Conservation (phyloP, 179 eudicot species). For the Beta macrorhiza region DNA sequence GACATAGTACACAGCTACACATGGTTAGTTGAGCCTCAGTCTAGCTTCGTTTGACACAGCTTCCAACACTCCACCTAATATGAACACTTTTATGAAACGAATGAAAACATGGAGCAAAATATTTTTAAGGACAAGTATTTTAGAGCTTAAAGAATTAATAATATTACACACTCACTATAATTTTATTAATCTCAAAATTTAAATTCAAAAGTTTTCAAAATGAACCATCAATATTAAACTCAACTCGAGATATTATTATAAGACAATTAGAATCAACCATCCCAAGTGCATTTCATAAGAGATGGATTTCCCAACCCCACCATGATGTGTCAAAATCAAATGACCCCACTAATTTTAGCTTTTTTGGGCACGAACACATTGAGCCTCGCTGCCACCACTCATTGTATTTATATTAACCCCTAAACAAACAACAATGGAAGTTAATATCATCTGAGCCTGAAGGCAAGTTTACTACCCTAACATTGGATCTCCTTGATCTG, state of each 20-base stretch:
- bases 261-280: no score
- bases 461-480: not conserved
- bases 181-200: no score
- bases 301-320: not conserved
- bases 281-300: not conserved
- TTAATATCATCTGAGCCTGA: constrained; percentile 5
- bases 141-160: no score
- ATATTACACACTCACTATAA: no score
- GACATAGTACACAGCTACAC: not conserved
- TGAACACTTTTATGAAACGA: no score
- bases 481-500: not conserved
- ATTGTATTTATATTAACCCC: not conserved
- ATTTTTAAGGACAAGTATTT: no score
- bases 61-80: not conserved
- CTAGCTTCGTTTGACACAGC: not conserved
- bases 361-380: not conserved
- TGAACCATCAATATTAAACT: no score
- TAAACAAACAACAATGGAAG: constrained; percentile 21
- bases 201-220: no score
- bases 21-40: not conserved
- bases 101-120: no score
- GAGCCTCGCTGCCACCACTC: not conserved
- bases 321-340: not conserved
- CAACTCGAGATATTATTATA: no score
- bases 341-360: not conserved